phyloP scores from a whole-genome alignment of 192 early-diverging fungal genomes.

The Coemansia sp. region DNA sequence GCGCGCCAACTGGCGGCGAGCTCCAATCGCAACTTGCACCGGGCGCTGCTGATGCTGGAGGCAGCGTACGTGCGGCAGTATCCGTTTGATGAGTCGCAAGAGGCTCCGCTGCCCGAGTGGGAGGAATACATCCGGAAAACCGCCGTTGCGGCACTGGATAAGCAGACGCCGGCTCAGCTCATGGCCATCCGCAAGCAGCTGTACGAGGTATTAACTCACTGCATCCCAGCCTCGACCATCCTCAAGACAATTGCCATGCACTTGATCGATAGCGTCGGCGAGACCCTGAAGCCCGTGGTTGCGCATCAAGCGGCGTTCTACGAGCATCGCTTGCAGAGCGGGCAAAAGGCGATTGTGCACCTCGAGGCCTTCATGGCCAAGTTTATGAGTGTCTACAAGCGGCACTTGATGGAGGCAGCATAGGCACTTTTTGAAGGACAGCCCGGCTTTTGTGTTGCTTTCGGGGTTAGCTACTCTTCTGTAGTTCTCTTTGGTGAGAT shows the following conservation, averaged over 20 bases:
- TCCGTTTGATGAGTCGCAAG: conserved; percentile 57
- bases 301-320: conserved; percentile 80
- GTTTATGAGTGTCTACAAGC: conserved; percentile 90
- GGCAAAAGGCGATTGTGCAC: conserved; percentile 92
- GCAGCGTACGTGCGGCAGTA: conserved; percentile 72
- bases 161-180: conserved; percentile 77
- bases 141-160: conserved; percentile 66
- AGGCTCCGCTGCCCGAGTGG: conserved; percentile 82
- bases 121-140: conserved; percentile 75
- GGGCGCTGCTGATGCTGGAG: conserved; percentile 90
- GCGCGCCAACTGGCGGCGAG: conserved; percentile 68
- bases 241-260: conserved; percentile 79
- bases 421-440: background rate
- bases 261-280: conserved; percentile 69
- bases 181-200: conserved; percentile 71
- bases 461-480: no score
- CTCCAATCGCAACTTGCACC: conserved; percentile 81
- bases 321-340: conserved; percentile 84
- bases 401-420: conserved; percentile 58
- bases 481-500: no score
- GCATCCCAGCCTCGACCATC: conserved; percentile 81
- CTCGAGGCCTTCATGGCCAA: conserved; percentile 92
- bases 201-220: conserved; percentile 89
- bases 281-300: conserved; percentile 67
- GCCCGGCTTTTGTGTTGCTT: background rate